Conservation (phyloP, 148 eudicot genomes). For the Suaeda aralocaspica region DNA sequence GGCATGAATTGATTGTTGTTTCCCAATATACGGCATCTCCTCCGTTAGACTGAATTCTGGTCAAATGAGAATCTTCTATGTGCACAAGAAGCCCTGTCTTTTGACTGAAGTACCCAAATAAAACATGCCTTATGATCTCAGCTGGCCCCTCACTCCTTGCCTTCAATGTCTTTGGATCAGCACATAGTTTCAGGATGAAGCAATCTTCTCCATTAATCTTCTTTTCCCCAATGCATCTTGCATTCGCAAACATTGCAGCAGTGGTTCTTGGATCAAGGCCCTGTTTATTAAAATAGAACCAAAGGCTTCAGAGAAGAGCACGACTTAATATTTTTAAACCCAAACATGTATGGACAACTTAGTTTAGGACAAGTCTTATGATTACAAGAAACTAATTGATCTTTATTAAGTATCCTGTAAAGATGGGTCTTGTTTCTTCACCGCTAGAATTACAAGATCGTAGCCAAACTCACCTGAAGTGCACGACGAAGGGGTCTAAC, state of each 20-base stretch:
- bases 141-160: conserved; percentile 64
- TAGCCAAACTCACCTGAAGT: conserved; percentile 55
- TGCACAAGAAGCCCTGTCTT: conserved; percentile 58
- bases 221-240: conserved; percentile 60
- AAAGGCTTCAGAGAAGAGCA: neutral
- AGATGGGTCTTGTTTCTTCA: neutral
- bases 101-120: conserved; percentile 62
- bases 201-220: conserved; percentile 61
- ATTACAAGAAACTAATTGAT: neutral
- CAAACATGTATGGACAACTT: neutral
- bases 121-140: conserved; percentile 56
- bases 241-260: conserved; percentile 54
- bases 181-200: conserved; percentile 58
- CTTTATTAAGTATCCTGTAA: neutral
- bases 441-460: neutral
- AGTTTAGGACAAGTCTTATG: neutral
- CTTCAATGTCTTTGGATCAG: conserved; percentile 55
- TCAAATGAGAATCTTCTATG: conserved; percentile 64
- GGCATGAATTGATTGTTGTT: conserved; percentile 74
- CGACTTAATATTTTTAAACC: neutral
- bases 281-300: conserved; percentile 24
- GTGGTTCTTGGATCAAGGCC: conserved; percentile 69
- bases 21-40: conserved; percentile 98
- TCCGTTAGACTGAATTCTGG: conserved; percentile 86
- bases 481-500: conserved; percentile 83